A percentile compares a stretch with the other conserved stretches of the same genome.
Evolutionary conservation across 2,329 filamentous ascomycete genomes (phyloP).

Genomic region (Acarospora socialis): DNA sequence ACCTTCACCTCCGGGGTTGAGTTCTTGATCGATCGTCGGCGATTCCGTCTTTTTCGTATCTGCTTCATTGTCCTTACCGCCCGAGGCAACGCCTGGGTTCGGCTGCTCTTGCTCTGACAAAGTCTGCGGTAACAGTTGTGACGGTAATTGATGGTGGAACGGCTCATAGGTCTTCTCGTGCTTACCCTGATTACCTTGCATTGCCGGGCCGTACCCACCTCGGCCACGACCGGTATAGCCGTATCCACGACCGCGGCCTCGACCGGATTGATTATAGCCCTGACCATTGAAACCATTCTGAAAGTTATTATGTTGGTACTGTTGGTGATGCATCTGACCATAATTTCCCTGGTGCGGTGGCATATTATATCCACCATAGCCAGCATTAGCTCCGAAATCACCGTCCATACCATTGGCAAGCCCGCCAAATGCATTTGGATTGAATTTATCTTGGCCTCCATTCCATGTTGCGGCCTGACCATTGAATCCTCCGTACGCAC

Average conservation of each 20-base stretch:
- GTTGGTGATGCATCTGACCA: conserved; percentile 45
- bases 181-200: conserved; percentile 26
- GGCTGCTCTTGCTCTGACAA: conserved; percentile 9
- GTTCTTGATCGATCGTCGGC: conserved; percentile 22
- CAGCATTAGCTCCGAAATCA: conserved; percentile 69
- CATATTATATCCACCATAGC: conserved; percentile 55
- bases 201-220: conserved; percentile 22
- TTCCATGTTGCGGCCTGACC: conserved; percentile 59
- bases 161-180: conserved; percentile 23
- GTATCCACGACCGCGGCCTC: conserved; percentile 48
- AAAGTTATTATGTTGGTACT: conserved; percentile 46
- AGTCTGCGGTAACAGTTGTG: conserved; percentile 17
- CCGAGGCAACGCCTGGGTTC: conserved; percentile 10
- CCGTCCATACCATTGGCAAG: conserved; percentile 56
- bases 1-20: conserved; percentile 22
- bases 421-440: conserved; percentile 53
- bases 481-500: conserved; percentile 68
- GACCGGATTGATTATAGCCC: conserved; percentile 51
- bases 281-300: conserved; percentile 68
- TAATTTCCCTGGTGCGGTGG: conserved; percentile 70
- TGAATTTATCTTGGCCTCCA: conserved; percentile 80
- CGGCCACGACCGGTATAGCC: conserved; percentile 23
- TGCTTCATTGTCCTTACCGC: conserved; percentile 8
- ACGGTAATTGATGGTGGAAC: conserved; percentile 20
- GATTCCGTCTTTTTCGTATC: conserved; percentile 12